A percentile compares a stretch with the other conserved stretches of the same genome.
Evolutionary conservation across 768 basidiomycete species (phyloP).

Genomic region (Xanthoconium purpureum): DNA sequence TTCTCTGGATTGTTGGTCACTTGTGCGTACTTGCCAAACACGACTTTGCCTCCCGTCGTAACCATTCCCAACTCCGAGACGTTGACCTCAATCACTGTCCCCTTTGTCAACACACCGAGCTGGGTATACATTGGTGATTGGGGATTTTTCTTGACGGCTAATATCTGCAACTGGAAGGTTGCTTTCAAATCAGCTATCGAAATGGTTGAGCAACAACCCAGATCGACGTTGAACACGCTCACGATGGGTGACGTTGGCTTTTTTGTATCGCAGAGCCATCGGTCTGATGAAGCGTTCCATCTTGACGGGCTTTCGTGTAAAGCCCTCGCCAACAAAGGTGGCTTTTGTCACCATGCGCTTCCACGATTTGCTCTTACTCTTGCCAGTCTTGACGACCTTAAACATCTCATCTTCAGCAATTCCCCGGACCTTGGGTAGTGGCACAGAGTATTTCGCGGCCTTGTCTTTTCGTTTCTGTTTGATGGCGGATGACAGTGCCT

Average conservation of each 20-base stretch:
- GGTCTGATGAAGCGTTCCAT: conserved; percentile 98
- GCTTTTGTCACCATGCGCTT: conserved; percentile 99
- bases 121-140: conserved; percentile 98
- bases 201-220: neutral
- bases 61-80: conserved; percentile 98
- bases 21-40: conserved; percentile 91
- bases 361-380: conserved; percentile 95
- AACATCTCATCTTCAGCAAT: conserved; percentile 99
- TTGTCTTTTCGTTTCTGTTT: conserved; percentile 99
- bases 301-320: conserved; percentile 98
- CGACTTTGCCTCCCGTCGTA: conserved; percentile 93
- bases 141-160: conserved; percentile 99
- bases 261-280: conserved; percentile 96
- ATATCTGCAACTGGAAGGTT: conserved; percentile 96
- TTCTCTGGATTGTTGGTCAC: conserved; percentile 95
- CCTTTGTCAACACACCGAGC: conserved; percentile 96
- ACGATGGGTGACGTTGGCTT: conserved; percentile 99
- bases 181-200: conserved; percentile 88
- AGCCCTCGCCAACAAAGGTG: conserved; percentile 97
- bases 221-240: conserved; percentile 22
- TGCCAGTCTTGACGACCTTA: conserved; percentile 97
- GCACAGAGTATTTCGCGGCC: conserved; percentile 96
- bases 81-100: conserved; percentile 97
- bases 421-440: conserved; percentile 93
- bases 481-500: conserved; percentile 91